Evolutionary conservation across 1,139 yeast species (phyloP).

Genomic region (Suhomyces coccinellae): DNA sequence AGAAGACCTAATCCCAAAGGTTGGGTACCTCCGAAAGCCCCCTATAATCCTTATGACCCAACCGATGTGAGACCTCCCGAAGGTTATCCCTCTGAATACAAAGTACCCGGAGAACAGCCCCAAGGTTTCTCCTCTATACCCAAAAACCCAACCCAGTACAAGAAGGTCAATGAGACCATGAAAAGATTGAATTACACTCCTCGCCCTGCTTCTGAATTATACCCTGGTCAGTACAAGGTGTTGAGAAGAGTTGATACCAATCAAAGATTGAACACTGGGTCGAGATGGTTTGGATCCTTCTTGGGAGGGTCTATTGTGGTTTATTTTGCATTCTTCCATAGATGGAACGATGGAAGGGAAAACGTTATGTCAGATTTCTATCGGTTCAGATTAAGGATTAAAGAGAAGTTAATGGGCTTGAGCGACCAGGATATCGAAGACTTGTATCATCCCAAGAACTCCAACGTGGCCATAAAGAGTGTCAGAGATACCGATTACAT

Average conservation of each 20-base stretch:
- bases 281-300: slow-evolving; percentile 51
- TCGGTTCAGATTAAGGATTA: slow-evolving; percentile 55
- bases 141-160: slow-evolving; percentile 66
- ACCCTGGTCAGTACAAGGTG: slow-evolving; percentile 79
- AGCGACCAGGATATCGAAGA: slow-evolving; percentile 64
- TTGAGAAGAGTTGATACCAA: slow-evolving; percentile 60
- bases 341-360: slow-evolving; percentile 86
- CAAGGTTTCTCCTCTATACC: slow-evolving; percentile 64
- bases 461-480: slow-evolving; percentile 35
- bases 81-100: slow-evolving; percentile 82
- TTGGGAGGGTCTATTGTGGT: slow-evolving; percentile 48
- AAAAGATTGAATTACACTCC: slow-evolving; percentile 74
- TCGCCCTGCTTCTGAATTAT: slow-evolving; percentile 68
- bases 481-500: slow-evolving; percentile 47
- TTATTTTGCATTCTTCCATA: slow-evolving; percentile 67
- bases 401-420: slow-evolving; percentile 56
- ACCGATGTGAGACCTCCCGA: slow-evolving; percentile 73
- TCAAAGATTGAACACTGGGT: slow-evolving; percentile 56
- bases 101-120: slow-evolving; percentile 55
- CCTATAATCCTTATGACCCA: slow-evolving; percentile 84
- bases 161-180: slow-evolving; percentile 72
- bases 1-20: slow-evolving; percentile 81
- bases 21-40: slow-evolving; percentile 81
- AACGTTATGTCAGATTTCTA: slow-evolving; percentile 71
- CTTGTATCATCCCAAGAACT: slow-evolving; percentile 47